Conservation (phyloP, 2,329 filamentous ascomycete genomes). For the Thermoascus crustaceus region DNA sequence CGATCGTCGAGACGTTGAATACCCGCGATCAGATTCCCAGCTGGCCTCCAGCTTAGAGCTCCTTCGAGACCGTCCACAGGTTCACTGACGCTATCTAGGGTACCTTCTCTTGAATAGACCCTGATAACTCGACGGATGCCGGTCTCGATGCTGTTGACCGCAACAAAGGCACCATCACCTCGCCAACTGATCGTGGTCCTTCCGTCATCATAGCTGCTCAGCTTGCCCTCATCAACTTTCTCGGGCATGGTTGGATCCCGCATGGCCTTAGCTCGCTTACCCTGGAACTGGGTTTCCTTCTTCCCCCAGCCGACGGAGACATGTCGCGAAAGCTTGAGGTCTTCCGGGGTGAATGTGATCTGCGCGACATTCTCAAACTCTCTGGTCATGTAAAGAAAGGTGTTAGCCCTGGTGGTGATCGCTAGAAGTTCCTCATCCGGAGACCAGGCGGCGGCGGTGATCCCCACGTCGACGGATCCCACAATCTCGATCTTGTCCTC, state of each 20-base stretch:
- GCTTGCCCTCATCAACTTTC: constrained; percentile 71
- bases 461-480: constrained; percentile 86
- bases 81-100: constrained; percentile 87
- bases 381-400: constrained; percentile 85
- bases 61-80: constrained; percentile 87
- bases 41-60: constrained; percentile 81
- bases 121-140: constrained; percentile 68
- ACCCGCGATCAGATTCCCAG: constrained; percentile 82
- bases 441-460: constrained; percentile 84
- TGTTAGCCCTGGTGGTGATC: constrained; percentile 70
- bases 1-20: constrained; percentile 62
- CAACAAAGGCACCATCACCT: constrained; percentile 85
- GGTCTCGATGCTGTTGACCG: constrained; percentile 69
- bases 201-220: constrained; percentile 66
- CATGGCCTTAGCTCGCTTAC: constrained; percentile 75
- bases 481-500: constrained; percentile 88
- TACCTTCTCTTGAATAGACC: constrained; percentile 83
- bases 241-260: constrained; percentile 93
- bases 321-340: constrained; percentile 81
- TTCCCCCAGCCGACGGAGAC: constrained; percentile 98
- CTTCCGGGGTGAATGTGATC: constrained; percentile 61
- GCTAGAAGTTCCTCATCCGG: constrained; percentile 87
- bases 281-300: constrained; percentile 95
- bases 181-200: constrained; percentile 77
- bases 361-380: constrained; percentile 79